These are phyloP conservation scores for Saccharomycopsis fibuligera DNA, from an alignment of 805 yeast species.

Conservation along the genomic window DNA sequence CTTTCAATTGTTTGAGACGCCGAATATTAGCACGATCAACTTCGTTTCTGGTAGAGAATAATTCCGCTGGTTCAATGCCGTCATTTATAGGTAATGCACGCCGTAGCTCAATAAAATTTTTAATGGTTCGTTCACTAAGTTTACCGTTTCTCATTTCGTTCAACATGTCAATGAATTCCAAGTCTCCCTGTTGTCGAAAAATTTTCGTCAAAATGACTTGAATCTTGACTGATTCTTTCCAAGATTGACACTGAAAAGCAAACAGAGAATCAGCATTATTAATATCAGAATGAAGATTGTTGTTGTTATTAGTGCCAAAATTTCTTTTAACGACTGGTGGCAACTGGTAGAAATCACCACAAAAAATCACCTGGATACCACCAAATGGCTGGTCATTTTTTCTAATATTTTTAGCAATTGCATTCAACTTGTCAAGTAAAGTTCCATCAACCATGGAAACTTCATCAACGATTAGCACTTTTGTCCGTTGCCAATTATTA, in stretches of 20 bases:
- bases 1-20: conserved; percentile 42
- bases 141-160: conserved; percentile 66
- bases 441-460: conserved; percentile 74
- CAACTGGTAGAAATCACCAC: conserved; percentile 79
- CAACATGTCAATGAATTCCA: conserved; percentile 62
- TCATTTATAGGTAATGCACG: conserved; percentile 45
- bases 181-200: conserved; percentile 73
- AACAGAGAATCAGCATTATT: too few relatives aligned
- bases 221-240: conserved; percentile 51
- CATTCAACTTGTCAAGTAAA: conserved; percentile 56
- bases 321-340: conserved; percentile 56
- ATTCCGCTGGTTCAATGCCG: conserved; percentile 66
- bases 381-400: conserved; percentile 57
- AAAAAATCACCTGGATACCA: conserved; percentile 67
- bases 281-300: conserved; percentile 24
- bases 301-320: conserved; percentile 29
- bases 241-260: conserved; percentile 60
- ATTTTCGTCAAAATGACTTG: conserved; percentile 59
- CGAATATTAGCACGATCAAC: conserved; percentile 59
- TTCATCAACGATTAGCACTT: conserved; percentile 69
- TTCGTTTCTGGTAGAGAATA: conserved; percentile 67
- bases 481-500: conserved; percentile 48
- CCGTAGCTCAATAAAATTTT: conserved; percentile 45
- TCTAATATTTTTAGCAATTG: conserved; percentile 48
- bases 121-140: conserved; percentile 41